Evolutionary conservation across 2,329 filamentous ascomycete genomes (phyloP).

Genomic region (Aschersonia sp.): DNA sequence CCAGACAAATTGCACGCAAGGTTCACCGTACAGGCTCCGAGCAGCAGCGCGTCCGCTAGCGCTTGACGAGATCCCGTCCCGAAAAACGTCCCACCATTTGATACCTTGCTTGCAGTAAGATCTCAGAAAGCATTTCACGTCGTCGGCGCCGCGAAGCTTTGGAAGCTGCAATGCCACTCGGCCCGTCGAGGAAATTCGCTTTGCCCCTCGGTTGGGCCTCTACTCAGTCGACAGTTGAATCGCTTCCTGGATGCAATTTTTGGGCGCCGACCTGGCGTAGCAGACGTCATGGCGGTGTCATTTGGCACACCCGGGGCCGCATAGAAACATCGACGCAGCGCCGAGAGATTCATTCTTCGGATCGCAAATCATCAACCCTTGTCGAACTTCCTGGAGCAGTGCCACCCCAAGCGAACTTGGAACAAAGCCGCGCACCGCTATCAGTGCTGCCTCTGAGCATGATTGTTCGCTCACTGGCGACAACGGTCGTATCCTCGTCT

Average conservation of each 20-base stretch:
- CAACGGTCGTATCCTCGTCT: slow-evolving; percentile 57
- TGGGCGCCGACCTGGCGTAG: background rate
- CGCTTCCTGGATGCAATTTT: background rate
- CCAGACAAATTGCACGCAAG: too few species aligned
- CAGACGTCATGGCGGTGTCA: slow-evolving; percentile 1
- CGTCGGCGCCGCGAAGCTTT: too few species aligned
- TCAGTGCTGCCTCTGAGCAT: slow-evolving; percentile 51
- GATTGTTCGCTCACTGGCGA: slow-evolving; percentile 54
- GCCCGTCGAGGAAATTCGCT: slow-evolving; percentile 1
- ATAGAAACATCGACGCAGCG: slow-evolving; percentile 2
- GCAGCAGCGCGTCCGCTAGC: too few species aligned
- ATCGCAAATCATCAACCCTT: slow-evolving; percentile 19
- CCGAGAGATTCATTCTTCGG: slow-evolving; percentile 21
- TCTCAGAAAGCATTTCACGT: too few species aligned
- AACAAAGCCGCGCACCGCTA: slow-evolving; percentile 30
- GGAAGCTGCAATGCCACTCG: background rate
- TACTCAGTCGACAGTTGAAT: background rate
- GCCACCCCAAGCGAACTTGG: slow-evolving; percentile 12
- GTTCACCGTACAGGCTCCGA: too few species aligned
- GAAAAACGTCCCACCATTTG: too few species aligned
- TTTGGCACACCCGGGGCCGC: background rate
- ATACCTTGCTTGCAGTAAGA: too few species aligned
- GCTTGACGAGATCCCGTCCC: too few species aligned
- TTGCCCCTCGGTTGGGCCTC: slow-evolving; percentile 4
- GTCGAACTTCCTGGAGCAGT: slow-evolving; percentile 17